Base-by-base conservation (phyloP, 1,139 yeast genomes). In the Yamadazyma atmosphaerica region DNA sequence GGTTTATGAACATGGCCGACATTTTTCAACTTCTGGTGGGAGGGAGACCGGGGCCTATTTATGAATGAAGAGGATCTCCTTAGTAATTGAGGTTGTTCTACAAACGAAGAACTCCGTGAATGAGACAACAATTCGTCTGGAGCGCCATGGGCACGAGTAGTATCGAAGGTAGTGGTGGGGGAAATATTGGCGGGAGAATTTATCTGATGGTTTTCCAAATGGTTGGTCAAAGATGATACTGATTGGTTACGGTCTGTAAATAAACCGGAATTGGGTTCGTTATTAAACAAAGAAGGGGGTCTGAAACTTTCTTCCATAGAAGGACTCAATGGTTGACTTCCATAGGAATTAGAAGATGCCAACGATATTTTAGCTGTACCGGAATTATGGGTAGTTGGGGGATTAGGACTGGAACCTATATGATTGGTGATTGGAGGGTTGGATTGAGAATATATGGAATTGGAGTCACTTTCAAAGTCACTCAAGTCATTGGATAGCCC, bases 1-100 rank as follows among this genome's bases (percentile, higher is more conserved):
- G 68, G 65, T 46, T 67, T 67, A 37, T 56, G 63, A 19, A 67
- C 52, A 47, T 64, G 67, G 2, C 68, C 68, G 25, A 49, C 43
- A 33, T 45, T 51, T 41, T 60, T 64, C 34, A 55, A 43, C 40
- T 60, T 61, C 35, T 52, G 58, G 30, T 50, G 54, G 3, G 51
- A 47, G 3, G 50, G 50, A 13, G 51, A 46, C 21, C 51, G 34
- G 2, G 53, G 44, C 21, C 52, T 37, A 15, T 38, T 40, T 10
- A 44, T 25, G 1, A 41, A 28, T 6, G 49, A 42, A 11, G 39
- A 35, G 2, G 46, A 35, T 21, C 46, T 33, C 27, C 43, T 36
- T 12, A 41, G 11, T 3, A 35, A n/a, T 21, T 33, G 46, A 50
- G 42, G 41, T 40, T 25, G 44, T 32, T 12, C 37, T 41, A 9